Conservation (phyloP, 179 eudicot species). For the Drosera spatulata region DNA sequence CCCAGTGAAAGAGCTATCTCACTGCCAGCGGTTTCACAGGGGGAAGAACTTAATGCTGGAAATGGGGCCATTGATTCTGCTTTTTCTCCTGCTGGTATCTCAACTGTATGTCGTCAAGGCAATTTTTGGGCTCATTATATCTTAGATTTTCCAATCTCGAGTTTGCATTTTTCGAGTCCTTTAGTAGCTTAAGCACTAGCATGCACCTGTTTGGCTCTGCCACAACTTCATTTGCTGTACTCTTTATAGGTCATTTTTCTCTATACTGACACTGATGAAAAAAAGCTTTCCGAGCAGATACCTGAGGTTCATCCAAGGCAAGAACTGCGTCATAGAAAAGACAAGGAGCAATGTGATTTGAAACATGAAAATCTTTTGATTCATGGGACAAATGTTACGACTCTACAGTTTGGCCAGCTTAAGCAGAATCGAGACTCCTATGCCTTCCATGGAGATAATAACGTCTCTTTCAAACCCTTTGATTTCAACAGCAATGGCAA, state of each 20-base stretch:
- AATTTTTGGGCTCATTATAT: no score
- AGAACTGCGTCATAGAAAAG: slow-evolving; percentile 7
- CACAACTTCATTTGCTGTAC: neutral
- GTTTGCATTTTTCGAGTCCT: no score
- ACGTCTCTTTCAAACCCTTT: slow-evolving; percentile 3
- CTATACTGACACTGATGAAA: slow-evolving; percentile 6
- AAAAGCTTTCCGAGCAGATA: slow-evolving; percentile 22
- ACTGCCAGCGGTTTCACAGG: no score
- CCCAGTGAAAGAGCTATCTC: no score
- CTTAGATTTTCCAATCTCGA: no score
- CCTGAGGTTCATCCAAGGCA: slow-evolving; percentile 21
- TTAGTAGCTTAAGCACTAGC: no score
- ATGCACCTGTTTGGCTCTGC: no score
- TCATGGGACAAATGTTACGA: slow-evolving; percentile 11
- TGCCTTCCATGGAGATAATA: slow-evolving; percentile 1
- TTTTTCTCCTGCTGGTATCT: no score
- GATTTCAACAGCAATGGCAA: slow-evolving; percentile 12
- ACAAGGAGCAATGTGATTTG: slow-evolving; percentile 15
- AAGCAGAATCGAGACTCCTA: slow-evolving; percentile 10
- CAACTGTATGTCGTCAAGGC: no score
- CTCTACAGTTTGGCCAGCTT: slow-evolving; percentile 20
- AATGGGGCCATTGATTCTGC: no score
- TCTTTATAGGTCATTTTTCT: neutral
- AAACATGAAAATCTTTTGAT: slow-evolving; percentile 10
- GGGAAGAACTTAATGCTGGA: no score